Conservation (phyloP, 164 flowering plant species). For the Cinnamomum chago region DNA sequence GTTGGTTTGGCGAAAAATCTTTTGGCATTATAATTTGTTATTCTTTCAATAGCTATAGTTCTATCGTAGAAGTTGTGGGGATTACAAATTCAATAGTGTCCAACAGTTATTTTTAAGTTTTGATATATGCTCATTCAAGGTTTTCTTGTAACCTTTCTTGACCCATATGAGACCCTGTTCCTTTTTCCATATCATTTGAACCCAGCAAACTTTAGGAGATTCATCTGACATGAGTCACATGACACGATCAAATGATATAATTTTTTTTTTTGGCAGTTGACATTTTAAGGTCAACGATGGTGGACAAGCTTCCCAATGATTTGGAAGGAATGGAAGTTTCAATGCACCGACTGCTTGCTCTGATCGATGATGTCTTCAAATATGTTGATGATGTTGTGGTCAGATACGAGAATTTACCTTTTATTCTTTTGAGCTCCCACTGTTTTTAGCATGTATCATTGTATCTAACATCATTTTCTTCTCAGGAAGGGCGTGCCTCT, state of each 20-base stretch:
- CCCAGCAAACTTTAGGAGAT: background rate
- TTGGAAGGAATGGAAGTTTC: constrained; percentile 95
- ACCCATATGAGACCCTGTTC: background rate
- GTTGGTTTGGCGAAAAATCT: too few relatives aligned
- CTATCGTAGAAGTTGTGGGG: too few relatives aligned
- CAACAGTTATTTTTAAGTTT: background rate
- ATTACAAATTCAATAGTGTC: too few relatives aligned
- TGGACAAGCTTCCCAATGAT: constrained; percentile 91
- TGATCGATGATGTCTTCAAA: constrained; percentile 78
- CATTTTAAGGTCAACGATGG: constrained; percentile 61
- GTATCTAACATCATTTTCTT: background rate
- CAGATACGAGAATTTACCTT: constrained; percentile 16
- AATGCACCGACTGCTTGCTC: constrained; percentile 64
- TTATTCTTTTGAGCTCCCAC: background rate
- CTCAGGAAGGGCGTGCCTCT: constrained; percentile 66
- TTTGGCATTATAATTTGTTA: too few relatives aligned
- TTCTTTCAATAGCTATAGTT: too few relatives aligned
- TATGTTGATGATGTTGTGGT: constrained; percentile 98
- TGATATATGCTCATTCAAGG: background rate
- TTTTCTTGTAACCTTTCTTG: background rate
- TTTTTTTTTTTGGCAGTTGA: constrained; percentile 48
- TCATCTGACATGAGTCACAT: background rate
- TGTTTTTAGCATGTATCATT: background rate
- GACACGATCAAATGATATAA: background rate
- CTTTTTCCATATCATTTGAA: background rate